phyloP scores from a whole-genome alignment of 139 green algal genomes.

The Deuterostichococcus epilithicus region DNA sequence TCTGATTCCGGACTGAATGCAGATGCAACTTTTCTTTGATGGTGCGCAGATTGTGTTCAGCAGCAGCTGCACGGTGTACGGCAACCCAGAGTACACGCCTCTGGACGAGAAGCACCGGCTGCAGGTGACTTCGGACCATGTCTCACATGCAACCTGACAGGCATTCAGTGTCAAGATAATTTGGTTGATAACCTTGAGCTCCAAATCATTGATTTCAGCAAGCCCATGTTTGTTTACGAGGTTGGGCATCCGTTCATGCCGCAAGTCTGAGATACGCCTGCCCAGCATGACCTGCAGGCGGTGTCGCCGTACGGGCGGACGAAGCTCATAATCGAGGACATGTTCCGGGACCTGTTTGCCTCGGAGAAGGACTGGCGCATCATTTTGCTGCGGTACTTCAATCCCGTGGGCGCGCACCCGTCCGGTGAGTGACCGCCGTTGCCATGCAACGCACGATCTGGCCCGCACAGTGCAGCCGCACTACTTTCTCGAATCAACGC shows the following conservation, averaged over 20 bases:
- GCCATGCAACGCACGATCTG: too few species aligned
- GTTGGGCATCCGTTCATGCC: too few species aligned
- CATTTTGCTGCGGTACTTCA: conserved; percentile 93
- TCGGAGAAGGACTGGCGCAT: conserved; percentile 80
- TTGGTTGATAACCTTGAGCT: too few species aligned
- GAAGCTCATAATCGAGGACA: conserved; percentile 98
- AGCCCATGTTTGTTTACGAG: too few species aligned
- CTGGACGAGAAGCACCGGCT: conserved; percentile 84
- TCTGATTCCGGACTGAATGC: neutral
- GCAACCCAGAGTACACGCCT: conserved; percentile 83
- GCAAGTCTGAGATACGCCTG: neutral
- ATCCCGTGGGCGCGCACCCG: conserved; percentile 86
- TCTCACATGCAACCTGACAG: too few species aligned
- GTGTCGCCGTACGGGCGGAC: conserved; percentile 93
- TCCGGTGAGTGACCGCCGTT: conserved; percentile 39
- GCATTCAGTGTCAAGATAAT: too few species aligned
- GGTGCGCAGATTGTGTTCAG: conserved; percentile 84
- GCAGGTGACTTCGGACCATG: too few species aligned
- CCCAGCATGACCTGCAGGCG: conserved; percentile 19
- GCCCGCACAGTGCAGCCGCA: too few species aligned
- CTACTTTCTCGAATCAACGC: too few species aligned
- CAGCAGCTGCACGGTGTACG: conserved; percentile 95
- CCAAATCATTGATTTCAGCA: too few species aligned
- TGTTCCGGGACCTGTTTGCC: conserved; percentile 64
- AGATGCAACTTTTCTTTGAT: conserved; percentile 13